These are phyloP conservation scores for Acanthamoeba royreba DNA, from an alignment of 208 protist genomes.

Conservation along the genomic window DNA sequence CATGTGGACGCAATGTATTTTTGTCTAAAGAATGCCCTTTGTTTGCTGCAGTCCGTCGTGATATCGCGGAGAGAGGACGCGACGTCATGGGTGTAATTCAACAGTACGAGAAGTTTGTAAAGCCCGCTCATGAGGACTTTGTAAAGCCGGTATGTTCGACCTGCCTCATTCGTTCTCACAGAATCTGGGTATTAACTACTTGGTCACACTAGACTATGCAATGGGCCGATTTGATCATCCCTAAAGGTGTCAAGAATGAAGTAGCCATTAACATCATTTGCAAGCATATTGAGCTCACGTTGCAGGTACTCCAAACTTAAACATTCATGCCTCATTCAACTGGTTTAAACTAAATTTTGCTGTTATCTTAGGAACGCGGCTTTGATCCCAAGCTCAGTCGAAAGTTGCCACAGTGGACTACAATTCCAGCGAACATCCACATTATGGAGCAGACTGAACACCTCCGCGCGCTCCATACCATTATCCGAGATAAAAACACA, in stretches of 20 bases:
- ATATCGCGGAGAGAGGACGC: slow-evolving; percentile 84
- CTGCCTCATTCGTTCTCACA: neutral
- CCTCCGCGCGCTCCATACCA: slow-evolving; percentile 88
- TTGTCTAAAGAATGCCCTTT: no score
- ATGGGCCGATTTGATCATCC: slow-evolving; percentile 87
- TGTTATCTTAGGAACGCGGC: neutral
- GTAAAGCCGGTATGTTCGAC: neutral
- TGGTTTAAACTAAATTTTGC: neutral
- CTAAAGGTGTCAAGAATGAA: slow-evolving; percentile 83
- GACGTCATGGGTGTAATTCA: slow-evolving; percentile 80
- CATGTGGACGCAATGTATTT: neutral
- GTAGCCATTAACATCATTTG: slow-evolving; percentile 86
- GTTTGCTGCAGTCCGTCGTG: slow-evolving; percentile 66
- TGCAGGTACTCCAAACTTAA: no score
- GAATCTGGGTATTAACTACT: neutral
- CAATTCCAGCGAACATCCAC: neutral
- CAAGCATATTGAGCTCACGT: slow-evolving; percentile 73
- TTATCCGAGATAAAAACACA: slow-evolving; percentile 88
- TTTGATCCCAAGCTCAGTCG: neutral
- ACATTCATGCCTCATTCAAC: neutral
- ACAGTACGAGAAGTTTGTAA: slow-evolving; percentile 89
- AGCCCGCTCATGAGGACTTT: slow-evolving; percentile 84
- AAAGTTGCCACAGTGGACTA: neutral
- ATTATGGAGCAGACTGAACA: slow-evolving; percentile 80
- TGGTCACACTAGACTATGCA: slow-evolving; percentile 53